These are phyloP conservation scores for Trichothecium sympodiale DNA, from an alignment of 2,329 filamentous ascomycete genomes.

Conservation along the genomic window DNA sequence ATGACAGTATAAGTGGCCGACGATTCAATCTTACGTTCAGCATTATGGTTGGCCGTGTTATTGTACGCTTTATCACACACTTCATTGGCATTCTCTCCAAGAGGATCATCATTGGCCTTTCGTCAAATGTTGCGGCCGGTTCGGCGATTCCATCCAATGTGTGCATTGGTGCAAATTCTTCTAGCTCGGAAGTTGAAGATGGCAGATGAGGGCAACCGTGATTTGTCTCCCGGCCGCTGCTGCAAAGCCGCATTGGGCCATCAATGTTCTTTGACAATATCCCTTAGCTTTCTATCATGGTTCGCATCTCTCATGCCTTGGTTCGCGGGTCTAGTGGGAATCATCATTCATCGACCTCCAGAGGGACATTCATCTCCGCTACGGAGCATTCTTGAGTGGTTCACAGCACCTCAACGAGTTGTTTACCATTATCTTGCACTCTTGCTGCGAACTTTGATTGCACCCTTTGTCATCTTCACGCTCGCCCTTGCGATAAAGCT, in stretches of 20 bases:
- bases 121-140: conserved; percentile 39
- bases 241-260: conserved; percentile 32
- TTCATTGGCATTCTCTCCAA: conserved; percentile 38
- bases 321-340: conserved; percentile 30
- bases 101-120: conserved; percentile 41
- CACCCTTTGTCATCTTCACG: conserved; percentile 32
- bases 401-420: conserved; percentile 31
- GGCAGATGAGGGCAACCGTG: conserved; percentile 34
- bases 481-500: conserved; percentile 28
- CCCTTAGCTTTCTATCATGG: conserved; percentile 26
- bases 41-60: conserved; percentile 28
- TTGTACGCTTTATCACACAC: conserved; percentile 28
- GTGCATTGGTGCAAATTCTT: conserved; percentile 45
- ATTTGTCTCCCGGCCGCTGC: conserved; percentile 25
- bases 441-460: conserved; percentile 24
- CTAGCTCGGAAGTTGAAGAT: conserved; percentile 42
- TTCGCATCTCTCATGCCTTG: conserved; percentile 33
- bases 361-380: conserved; percentile 22
- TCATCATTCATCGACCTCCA: conserved; percentile 27
- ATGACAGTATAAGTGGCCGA: conserved; percentile 27
- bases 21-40: conserved; percentile 35
- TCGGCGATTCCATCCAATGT: conserved; percentile 33
- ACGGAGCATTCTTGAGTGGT: conserved; percentile 35
- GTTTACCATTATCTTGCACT: conserved; percentile 39
- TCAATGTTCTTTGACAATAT: conserved; percentile 30